Base-by-base conservation (phyloP, 495 filamentous ascomycete genomes). In the Gamarada debralockiae region DNA sequence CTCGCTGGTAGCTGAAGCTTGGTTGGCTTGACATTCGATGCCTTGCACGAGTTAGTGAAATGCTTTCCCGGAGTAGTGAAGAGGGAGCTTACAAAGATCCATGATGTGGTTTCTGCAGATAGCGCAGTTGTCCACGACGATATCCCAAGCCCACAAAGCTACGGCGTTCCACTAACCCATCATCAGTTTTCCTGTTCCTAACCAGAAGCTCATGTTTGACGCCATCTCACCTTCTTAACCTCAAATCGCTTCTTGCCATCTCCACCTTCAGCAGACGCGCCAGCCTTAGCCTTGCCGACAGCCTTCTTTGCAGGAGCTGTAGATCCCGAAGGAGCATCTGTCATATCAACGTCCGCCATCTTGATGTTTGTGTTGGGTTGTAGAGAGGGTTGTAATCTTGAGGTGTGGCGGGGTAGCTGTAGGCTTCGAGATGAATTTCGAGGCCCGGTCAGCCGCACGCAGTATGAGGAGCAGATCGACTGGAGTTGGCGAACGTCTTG, bases 101-200 rank as follows among this genome's bases (percentile, higher is more conserved):
- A 99, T 99, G 68, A 99, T 99, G 66, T 99, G 93, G 65, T 99
- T 99, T 60, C 93, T 82, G 74, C 93, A 99, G 64, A 99, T 99
- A 53, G 93, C 93, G 68, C 93, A 99, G 77, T 99, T 99, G 73
- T 99, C 93, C 47, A 99, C 93, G 12, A 99, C 92, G 48, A 99
- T 99, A 70, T 99, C 93, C 93, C 93, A 99, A 1, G 93, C 95
- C 93, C 93, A 99, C 2, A 99, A 76, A 29, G 93, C 89, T n/a
- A 99, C 93, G 1, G 95, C 93, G 59, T 97, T 97, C 93, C 93
- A 99, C 92, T 97, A 61, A 33, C 23, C 4, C 9, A 52, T 2
- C 10, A 31, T 62, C 18, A 64, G 57, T n/a, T 33, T n/a, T 6
- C 13, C 8, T 22, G 25, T 18, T 6, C 4, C 10, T 3, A 46